A percentile compares a stretch with the other conserved stretches of the same genome.
phyloP scores from a whole-genome alignment of 2,329 filamentous ascomycete genomes.

The Ophiostoma triangulosporum region DNA sequence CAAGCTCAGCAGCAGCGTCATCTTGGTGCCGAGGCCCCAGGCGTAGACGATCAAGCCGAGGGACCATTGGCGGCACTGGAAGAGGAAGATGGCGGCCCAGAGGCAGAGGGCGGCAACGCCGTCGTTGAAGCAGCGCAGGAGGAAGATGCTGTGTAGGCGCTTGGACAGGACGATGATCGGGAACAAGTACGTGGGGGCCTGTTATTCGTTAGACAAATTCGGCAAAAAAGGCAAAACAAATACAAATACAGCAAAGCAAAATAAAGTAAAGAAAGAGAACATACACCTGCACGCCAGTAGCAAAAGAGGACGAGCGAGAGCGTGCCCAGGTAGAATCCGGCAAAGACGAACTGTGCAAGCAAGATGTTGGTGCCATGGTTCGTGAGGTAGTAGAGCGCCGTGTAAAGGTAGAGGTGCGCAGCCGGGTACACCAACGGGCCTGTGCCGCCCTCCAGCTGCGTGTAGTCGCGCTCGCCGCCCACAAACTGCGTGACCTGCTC shows the following conservation, averaged over 20 bases:
- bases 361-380: conserved; percentile 61
- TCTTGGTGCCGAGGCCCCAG: conserved; percentile 80
- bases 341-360: conserved; percentile 75
- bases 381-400: conserved; percentile 63
- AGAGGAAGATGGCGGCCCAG: conserved; percentile 65
- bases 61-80: conserved; percentile 64
- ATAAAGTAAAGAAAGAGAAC: neutral
- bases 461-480: conserved; percentile 78
- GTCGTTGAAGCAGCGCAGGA: conserved; percentile 92
- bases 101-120: conserved; percentile 75
- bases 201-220: neutral
- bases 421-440: conserved; percentile 93
- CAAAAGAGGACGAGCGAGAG: conserved; percentile 67
- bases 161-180: conserved; percentile 81
- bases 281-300: conserved; percentile 60
- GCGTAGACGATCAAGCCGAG: conserved; percentile 60
- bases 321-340: conserved; percentile 61
- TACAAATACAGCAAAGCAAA: neutral
- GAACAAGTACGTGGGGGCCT: conserved; percentile 78
- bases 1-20: conserved; percentile 73
- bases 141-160: conserved; percentile 81
- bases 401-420: conserved; percentile 86
- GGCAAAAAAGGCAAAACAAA: neutral
- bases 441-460: conserved; percentile 70
- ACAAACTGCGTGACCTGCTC: conserved; percentile 72